Percentiles rank a stretch among this genome's conserved stretches.
phyloP scores from a whole-genome alignment of 305 asterid genomes.

The Nicotiana rustica region DNA sequence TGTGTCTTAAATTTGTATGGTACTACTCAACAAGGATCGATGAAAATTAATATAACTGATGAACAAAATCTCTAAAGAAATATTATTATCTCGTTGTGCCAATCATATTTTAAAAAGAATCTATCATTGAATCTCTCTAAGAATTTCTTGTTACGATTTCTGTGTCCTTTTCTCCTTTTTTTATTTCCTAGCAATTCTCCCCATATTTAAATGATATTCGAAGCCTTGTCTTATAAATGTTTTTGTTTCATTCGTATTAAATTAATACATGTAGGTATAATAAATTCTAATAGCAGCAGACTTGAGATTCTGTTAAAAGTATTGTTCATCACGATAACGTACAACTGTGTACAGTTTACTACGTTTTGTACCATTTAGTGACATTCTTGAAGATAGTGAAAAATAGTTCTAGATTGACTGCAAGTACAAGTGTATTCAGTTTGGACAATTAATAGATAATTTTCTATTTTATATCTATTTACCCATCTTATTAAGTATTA shows the following conservation, averaged over 20 bases:
- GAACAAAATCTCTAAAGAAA: neutral
- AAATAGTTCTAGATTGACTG: neutral
- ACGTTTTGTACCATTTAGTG: neutral
- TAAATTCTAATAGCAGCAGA: neutral
- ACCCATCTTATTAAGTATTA: no score
- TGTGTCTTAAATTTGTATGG: neutral
- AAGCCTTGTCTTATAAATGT: neutral
- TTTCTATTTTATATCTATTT: no score
- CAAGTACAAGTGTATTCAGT: constrained; percentile 13
- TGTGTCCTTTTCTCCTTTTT: neutral
- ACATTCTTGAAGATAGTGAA: neutral
- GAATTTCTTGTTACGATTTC: constrained; percentile 7
- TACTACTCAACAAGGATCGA: constrained; percentile 1
- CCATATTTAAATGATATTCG: neutral
- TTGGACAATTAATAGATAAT: no score
- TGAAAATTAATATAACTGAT: neutral
- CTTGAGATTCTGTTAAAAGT: neutral
- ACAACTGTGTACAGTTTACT: constrained; percentile 21
- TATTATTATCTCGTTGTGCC: neutral
- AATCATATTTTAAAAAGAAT: neutral
- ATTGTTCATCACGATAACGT: neutral
- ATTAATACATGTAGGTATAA: neutral
- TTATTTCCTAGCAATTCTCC: neutral
- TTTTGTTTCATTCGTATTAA: neutral
- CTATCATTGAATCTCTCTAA: constrained; percentile 8